A percentile compares a stretch with the other conserved stretches of the same genome.
Conservation (phyloP, 2,329 filamentous ascomycete genomes). For the Chaetomiaceae sp. region DNA sequence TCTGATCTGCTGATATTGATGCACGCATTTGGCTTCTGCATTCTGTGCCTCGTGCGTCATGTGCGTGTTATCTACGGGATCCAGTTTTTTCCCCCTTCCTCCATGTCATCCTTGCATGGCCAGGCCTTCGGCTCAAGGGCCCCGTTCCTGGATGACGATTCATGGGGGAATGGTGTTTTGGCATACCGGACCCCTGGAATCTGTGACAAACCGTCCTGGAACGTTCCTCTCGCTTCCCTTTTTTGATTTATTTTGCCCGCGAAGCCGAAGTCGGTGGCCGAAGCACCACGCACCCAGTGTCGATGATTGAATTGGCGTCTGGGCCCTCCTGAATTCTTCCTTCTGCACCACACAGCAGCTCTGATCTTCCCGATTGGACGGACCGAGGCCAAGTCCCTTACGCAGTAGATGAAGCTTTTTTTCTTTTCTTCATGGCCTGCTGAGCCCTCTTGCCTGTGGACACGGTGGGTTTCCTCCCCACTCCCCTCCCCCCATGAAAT, state of each 20-base stretch:
- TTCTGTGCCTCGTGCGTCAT: constrained; percentile 8
- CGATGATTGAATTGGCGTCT: not conserved
- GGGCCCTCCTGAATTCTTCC: not conserved
- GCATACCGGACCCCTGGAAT: constrained; percentile 16
- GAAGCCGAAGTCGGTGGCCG: constrained; percentile 16
- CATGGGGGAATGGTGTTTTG: not conserved
- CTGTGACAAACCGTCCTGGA: constrained; percentile 21
- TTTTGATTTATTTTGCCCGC: not conserved
- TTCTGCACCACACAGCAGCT: constrained; percentile 4
- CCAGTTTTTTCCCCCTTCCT: constrained; percentile 2
- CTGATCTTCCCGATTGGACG: constrained; percentile 13
- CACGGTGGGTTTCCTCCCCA: constrained; percentile 14
- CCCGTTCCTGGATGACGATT: constrained; percentile 2
- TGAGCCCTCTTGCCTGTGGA: constrained; percentile 13
- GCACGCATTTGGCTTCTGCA: too few relatives aligned
- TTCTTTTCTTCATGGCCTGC: constrained; percentile 9
- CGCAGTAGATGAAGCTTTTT: constrained; percentile 7
- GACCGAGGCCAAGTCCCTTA: not conserved
- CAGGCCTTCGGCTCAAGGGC: not conserved
- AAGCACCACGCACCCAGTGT: not conserved
- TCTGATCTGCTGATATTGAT: constrained; percentile 9
- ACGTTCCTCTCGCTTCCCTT: constrained; percentile 1
- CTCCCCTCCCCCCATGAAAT: not conserved
- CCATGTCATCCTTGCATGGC: constrained; percentile 6
- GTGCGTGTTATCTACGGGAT: constrained; percentile 9